Evolutionary conservation across 176 grass and related monocot genomes (phyloP), one percentile per base, ranked within the genome.

Genomic region (Ampelocalamus luodianensis): DNA sequence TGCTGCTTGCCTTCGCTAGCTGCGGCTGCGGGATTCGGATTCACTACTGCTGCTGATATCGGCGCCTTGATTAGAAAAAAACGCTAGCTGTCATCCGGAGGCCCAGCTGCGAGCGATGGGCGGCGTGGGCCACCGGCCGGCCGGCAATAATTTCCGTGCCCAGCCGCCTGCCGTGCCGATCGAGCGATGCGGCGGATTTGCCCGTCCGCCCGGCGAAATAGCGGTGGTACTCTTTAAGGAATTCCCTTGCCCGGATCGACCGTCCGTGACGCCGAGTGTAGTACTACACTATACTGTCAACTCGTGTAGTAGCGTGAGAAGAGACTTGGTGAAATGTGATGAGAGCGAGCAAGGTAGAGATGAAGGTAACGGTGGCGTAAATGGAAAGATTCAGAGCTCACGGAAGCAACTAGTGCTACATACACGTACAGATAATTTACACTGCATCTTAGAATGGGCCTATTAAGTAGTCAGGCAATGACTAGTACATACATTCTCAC

Each of bases 141-240:
- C 71, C 71, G 39, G 27, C 68, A 74, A 74, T 87, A 87, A 80
- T 73, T 71, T 53, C 46, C 3, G 56, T 68, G 54, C 20, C 9
- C 24, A 1, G 24, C 45, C 70, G 20, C 68, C 54, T 1, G n/a
- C 13, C 20, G 54, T n/a, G 18, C 50, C 23, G 8, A 29, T 34
- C 2, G 39, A 46, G 15, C 22, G 36, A 18, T 10, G 78, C 72
- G 53, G 63, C 78, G 18, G 45, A 16, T 80, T 24, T 66, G 32
- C 76, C 15, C 24, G 18, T 4, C 43, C 22, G 24, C 48, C 16
- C 18, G 68, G 68, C 26, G 27, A 18, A 15, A 16, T 54, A 34
- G 71, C 29, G 26, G 49, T 34, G 46, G 56, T 8, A 9, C 63
- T 34, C 63, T n/a, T 56, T 43, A 78, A 64, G 44, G 62, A 8